Base-by-base conservation (phyloP, 1,284 basidiomycete genomes). In the Schizopora paradoxa region DNA sequence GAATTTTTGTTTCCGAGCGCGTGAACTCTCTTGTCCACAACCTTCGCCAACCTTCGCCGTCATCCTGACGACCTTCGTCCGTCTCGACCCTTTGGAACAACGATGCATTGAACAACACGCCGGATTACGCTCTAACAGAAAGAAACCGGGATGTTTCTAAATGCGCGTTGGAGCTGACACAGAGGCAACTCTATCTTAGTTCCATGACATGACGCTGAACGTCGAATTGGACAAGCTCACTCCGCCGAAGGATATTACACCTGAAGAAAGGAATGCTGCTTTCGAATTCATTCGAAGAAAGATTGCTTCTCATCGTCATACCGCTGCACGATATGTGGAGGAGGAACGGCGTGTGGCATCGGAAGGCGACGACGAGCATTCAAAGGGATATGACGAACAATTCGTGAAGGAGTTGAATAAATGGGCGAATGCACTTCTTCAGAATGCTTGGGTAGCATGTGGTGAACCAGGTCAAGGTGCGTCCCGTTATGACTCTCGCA, bases 231-330 rank as follows among this genome's bases (percentile, higher is more conserved):
- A 62, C 6, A 65, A 68, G 48, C 55, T 74, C 6, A 63, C 64
- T 1, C 68, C 70, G 10, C 66, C 71, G 2, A 63, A 61, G 45
- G 62, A 70, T 36, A 64, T 77, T 18, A 62, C 56, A 18, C 56
- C 62, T 8, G 46, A 56, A 7, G 64, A 72, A 16, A 66, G 63
- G 36, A 46, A 55, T 7, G 61, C 58, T 6, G 59, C 77, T 23
- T 75, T 77, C 55, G 53, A 68, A 21, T 66, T 75, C 50, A 56
- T 78, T 50, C 67, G 65, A 48, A 61, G 70, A 25, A 64, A 66
- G 13, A 63, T 79, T 2, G 74, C 74, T 0, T 58, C 62, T 10
- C 71, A 72, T 54, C 64, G 75, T 31, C 76, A 78, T 51, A 67
- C 63, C 0, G 62, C 63, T 14, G 58, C 61, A 41, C 54, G 73